Percentiles rank a stretch among this genome's conserved stretches.
Conservation (phyloP, 257 asterid genomes). For the Primulina eburnea region DNA sequence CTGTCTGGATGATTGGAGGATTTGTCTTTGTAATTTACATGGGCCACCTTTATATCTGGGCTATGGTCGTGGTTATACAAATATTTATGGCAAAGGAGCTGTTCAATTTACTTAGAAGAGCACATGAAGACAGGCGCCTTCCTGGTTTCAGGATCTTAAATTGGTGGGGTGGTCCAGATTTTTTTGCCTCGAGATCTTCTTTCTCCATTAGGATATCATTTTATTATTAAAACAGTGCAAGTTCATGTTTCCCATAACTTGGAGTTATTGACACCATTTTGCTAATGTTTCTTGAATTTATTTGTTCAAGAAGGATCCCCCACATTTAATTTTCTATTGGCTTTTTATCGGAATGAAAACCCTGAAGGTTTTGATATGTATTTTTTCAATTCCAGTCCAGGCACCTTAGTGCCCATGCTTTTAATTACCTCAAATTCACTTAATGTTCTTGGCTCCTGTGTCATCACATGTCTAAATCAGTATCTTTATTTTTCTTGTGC, state of each 20-base stretch:
- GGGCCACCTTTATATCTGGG: conserved; percentile 99
- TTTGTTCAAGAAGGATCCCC: not conserved
- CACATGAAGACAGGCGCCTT: conserved; percentile 84
- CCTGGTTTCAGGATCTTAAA: conserved; percentile 97
- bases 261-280: not conserved
- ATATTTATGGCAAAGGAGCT: conserved; percentile 91
- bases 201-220: not conserved
- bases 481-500: conserved; percentile 7
- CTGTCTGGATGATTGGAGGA: conserved; percentile 97
- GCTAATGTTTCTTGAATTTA: not conserved
- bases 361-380: not conserved
- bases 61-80: conserved; percentile 85
- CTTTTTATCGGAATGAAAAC: not conserved
- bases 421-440: not conserved
- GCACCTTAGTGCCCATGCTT: not conserved
- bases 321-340: no score
- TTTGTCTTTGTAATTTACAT: conserved; percentile 69
- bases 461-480: conserved; percentile 7
- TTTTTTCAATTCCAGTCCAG: not conserved
- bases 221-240: not conserved
- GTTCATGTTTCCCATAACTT: not conserved
- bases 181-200: conserved; percentile 7
- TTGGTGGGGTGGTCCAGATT: conserved; percentile 51
- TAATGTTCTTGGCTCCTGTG: not conserved
- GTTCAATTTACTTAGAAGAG: conserved; percentile 74